Conservation (phyloP, 1,139 yeast species). For the Kodamaea suecica region DNA sequence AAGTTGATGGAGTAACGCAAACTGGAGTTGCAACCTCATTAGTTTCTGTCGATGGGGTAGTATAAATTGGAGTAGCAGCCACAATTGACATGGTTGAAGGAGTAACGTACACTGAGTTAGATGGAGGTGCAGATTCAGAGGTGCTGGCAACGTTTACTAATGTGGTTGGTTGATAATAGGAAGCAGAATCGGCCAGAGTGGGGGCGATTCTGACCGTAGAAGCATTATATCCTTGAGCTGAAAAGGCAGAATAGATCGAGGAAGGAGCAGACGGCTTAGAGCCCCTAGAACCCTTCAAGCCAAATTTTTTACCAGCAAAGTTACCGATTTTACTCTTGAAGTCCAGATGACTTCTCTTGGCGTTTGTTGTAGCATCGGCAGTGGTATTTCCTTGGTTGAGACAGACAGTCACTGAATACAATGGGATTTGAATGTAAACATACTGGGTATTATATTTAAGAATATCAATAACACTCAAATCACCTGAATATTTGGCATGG, state of each 20-base stretch:
- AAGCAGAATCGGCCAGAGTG: neutral
- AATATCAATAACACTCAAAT: conserved; percentile 26
- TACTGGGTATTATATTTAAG: conserved; percentile 16
- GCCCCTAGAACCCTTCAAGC: too few species aligned
- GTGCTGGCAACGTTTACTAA: neutral
- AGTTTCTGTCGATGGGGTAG: neutral
- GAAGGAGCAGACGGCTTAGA: too few species aligned
- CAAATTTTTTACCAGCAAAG: too few species aligned
- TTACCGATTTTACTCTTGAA: too few species aligned
- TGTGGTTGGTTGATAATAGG: neutral
- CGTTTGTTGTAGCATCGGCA: neutral
- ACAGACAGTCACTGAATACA: conserved; percentile 15
- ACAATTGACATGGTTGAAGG: too few species aligned
- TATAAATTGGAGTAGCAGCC: neutral
- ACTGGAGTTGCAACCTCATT: neutral
- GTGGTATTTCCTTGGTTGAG: conserved; percentile 1
- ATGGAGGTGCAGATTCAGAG: too few species aligned
- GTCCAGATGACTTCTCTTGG: conserved; percentile 1
- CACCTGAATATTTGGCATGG: conserved; percentile 49
- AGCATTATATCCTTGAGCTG: too few species aligned
- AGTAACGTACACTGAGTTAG: too few species aligned
- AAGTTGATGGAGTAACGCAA: too few species aligned
- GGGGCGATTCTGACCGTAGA: too few species aligned
- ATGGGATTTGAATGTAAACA: conserved; percentile 22
- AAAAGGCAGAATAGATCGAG: too few species aligned